Percentiles rank a stretch among this genome's conserved stretches.
These are phyloP conservation scores for Penicillium sp. DNA, from an alignment of 2,329 filamentous ascomycete species.

Conservation along the genomic window DNA sequence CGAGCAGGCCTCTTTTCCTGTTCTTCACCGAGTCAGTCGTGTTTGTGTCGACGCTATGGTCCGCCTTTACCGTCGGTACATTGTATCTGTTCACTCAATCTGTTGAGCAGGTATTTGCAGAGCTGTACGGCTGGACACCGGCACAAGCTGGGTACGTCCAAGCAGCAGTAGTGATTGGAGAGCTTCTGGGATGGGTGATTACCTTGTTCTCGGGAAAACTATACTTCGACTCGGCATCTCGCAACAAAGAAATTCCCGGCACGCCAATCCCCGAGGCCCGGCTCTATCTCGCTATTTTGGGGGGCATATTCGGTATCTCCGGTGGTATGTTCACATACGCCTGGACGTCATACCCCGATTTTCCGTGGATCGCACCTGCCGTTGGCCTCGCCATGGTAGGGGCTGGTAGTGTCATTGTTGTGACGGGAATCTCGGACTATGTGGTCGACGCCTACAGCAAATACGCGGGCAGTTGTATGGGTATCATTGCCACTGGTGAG, in stretches of 20 bases:
- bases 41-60: constrained; percentile 45
- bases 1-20: constrained; percentile 37
- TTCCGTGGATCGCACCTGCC: constrained; percentile 39
- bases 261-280: constrained; percentile 45
- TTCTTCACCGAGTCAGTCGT: constrained; percentile 46
- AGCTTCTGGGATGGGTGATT: constrained; percentile 40
- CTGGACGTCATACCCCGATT: constrained; percentile 33
- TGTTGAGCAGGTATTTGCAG: constrained; percentile 44
- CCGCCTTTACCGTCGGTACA: constrained; percentile 45
- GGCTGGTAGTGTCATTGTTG: constrained; percentile 43
- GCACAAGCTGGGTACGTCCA: constrained; percentile 41
- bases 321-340: constrained; percentile 40
- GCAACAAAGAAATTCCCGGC: constrained; percentile 42
- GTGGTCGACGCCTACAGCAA: constrained; percentile 50
- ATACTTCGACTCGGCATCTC: constrained; percentile 30
- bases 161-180: constrained; percentile 43
- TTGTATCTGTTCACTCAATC: constrained; percentile 46
- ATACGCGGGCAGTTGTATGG: constrained; percentile 48
- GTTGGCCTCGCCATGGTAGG: constrained; percentile 40
- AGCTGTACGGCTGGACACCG: constrained; percentile 28
- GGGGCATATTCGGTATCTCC: constrained; percentile 33
- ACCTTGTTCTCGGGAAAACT: constrained; percentile 31
- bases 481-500: constrained; percentile 46
- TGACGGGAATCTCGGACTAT: constrained; percentile 50
- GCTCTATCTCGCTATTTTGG: constrained; percentile 43